Evolutionary conservation across 768 basidiomycete genomes (phyloP).

Genomic region (Xerocomellus intermedius): DNA sequence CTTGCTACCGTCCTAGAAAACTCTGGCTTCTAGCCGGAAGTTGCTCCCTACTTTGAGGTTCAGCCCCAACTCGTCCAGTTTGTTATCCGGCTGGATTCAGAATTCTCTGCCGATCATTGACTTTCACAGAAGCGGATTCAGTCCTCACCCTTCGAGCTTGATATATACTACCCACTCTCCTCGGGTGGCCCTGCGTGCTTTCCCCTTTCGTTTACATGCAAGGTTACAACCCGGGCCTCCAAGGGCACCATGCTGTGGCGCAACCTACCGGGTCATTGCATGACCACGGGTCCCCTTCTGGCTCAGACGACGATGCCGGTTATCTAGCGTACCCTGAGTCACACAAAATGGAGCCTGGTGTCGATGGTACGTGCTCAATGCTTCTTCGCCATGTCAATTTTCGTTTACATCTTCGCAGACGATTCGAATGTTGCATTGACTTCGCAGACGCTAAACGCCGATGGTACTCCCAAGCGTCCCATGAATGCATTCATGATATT

Average conservation of each 20-base stretch:
- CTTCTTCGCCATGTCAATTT: slow-evolving; percentile 10
- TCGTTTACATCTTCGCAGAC: slow-evolving; percentile 27
- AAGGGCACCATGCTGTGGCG: slow-evolving; percentile 25
- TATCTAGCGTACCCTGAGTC: slow-evolving; percentile 29
- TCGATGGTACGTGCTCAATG: slow-evolving; percentile 41
- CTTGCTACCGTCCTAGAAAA: slow-evolving; percentile 29
- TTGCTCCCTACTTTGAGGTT: slow-evolving; percentile 16
- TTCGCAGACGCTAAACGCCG: slow-evolving; percentile 77
- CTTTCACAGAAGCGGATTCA: slow-evolving; percentile 14
- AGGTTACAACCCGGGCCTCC: slow-evolving; percentile 21
- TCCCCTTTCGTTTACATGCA: slow-evolving; percentile 27
- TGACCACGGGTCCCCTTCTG: slow-evolving; percentile 52
- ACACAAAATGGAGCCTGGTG: slow-evolving; percentile 44
- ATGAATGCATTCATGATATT: slow-evolving; percentile 98
- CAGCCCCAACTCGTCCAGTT: slow-evolving; percentile 25
- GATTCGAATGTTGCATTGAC: slow-evolving; percentile 53
- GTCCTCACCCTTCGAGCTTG: slow-evolving; percentile 8
- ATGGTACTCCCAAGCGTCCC: slow-evolving; percentile 85
- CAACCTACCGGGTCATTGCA: slow-evolving; percentile 32
- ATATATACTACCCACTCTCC: slow-evolving; percentile 1
- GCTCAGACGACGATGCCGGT: slow-evolving; percentile 53
- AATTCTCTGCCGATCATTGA: slow-evolving; percentile 28
- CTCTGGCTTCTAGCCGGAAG: slow-evolving; percentile 18
- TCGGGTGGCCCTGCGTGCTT: slow-evolving; percentile 5
- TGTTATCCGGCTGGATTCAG: slow-evolving; percentile 26